Base-by-base conservation (phyloP, 169 alveolate species). In the Cytauxzoon felis region DNA sequence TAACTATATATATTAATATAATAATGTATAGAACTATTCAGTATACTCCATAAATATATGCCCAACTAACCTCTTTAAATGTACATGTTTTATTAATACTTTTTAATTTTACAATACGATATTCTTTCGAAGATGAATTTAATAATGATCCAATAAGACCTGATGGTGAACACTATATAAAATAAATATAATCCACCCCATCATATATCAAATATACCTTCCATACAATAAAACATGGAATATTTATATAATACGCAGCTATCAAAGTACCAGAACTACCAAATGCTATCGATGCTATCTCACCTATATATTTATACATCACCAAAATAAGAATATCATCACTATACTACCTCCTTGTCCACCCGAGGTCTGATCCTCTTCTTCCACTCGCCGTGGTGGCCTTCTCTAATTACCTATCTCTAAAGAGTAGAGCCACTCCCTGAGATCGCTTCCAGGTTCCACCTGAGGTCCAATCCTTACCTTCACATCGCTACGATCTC, bases 141-240 rank as follows among this genome's bases (percentile, higher is more conserved):
- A 73, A 57, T 62, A 73, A 19, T 19, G 69, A 34, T 19, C 84
- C 84, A n/a, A 73, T 29, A 16, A 73, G 43, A 11, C 84, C 84
- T 16, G 70, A 52, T 13, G 84, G 57, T 6, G 84, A 73, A 49
- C 84, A 73, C 76, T 59, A 47, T 33, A 54, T n/a, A 18, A 21
- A 9, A 1, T 38, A 43, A 40, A 5, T 18, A 13, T n/a, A 48
- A 43, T 24, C n/a, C n/a, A n/a, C n/a, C n/a, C n/a, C n/a, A n/a
- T 5, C 0, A 29, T 0, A 38, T 21, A 38, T 59, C 13, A 38
- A 13, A 38, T n/a, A 38, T 13, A 59, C 69, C 69, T 73, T 73
- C 84, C 84, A 73, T 19, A 73, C 60, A 29, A 63, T 68, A 42
- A 73, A 63, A 33, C 79, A 61, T 9, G 84, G 84, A 8, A 48